These are phyloP conservation scores for Serendipita vermifera DNA, from an alignment of 768 basidiomycete species.

Conservation along the genomic window DNA sequence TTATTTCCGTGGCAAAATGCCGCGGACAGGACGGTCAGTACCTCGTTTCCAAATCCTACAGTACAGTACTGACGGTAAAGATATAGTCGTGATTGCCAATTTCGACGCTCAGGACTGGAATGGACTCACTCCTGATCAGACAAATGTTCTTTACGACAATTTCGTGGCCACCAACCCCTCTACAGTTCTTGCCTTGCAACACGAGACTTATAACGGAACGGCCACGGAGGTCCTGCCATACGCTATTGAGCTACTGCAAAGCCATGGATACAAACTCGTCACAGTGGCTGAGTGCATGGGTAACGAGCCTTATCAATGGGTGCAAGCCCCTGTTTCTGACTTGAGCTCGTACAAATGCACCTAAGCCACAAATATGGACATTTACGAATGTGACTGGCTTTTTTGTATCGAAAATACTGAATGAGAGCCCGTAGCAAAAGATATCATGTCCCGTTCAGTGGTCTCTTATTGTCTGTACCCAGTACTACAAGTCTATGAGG, in stretches of 20 bases:
- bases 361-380: too few relatives aligned
- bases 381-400: too few relatives aligned
- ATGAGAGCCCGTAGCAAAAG: too few relatives aligned
- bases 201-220: constrained; percentile 18
- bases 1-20: background rate
- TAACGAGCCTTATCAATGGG: background rate
- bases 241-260: constrained; percentile 17
- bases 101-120: constrained; percentile 17
- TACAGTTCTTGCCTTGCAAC: constrained; percentile 19
- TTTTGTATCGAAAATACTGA: too few relatives aligned
- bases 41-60: background rate
- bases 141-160: constrained; percentile 14
- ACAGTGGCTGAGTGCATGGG: constrained; percentile 22
- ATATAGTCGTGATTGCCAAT: constrained; percentile 19
- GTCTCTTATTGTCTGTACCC: too few relatives aligned
- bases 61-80: background rate
- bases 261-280: constrained; percentile 19
- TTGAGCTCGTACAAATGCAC: too few relatives aligned
- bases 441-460: too few relatives aligned
- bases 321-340: too few relatives aligned
- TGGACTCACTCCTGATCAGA: constrained; percentile 11
- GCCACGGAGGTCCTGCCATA: constrained; percentile 18
- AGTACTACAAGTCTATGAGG: too few relatives aligned
- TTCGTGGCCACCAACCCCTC: constrained; percentile 13
- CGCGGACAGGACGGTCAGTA: background rate